Conservation (phyloP, 2,329 filamentous ascomycete species). For the Calonectria hongkongensis region DNA sequence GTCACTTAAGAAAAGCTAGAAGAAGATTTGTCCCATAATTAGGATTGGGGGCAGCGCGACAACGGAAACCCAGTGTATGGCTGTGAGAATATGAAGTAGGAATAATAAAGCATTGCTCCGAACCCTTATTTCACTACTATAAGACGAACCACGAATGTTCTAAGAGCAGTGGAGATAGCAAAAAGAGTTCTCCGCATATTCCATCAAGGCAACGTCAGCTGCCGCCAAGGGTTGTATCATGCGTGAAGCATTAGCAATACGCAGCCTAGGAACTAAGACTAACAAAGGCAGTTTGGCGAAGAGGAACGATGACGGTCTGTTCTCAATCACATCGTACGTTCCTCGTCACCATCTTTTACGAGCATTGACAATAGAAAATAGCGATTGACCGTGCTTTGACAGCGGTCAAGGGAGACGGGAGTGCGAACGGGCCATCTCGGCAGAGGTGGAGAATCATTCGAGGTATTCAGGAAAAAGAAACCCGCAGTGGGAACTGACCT, state of each 20-base stretch:
- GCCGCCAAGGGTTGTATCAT: not conserved
- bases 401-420: not conserved
- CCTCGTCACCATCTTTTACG: not conserved
- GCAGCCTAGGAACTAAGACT: not conserved
- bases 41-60: too few relatives aligned
- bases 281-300: constrained; percentile 2
- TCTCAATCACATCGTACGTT: constrained; percentile 12
- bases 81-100: too few relatives aligned
- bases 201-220: not conserved
- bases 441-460: constrained; percentile 24
- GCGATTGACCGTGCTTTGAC: constrained; percentile 8
- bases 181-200: not conserved
- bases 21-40: too few relatives aligned
- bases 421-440: constrained; percentile 29
- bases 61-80: too few relatives aligned
- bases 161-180: not conserved
- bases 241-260: not conserved
- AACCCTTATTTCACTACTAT: too few relatives aligned
- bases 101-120: too few relatives aligned
- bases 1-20: too few relatives aligned
- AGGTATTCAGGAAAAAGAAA: constrained; percentile 8
- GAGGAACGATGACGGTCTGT: not conserved
- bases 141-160: not conserved
- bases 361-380: constrained; percentile 13
- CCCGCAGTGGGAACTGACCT: not conserved